phyloP scores from a whole-genome alignment of 2,329 filamentous ascomycete genomes.

The Stylonectria norvegica region DNA sequence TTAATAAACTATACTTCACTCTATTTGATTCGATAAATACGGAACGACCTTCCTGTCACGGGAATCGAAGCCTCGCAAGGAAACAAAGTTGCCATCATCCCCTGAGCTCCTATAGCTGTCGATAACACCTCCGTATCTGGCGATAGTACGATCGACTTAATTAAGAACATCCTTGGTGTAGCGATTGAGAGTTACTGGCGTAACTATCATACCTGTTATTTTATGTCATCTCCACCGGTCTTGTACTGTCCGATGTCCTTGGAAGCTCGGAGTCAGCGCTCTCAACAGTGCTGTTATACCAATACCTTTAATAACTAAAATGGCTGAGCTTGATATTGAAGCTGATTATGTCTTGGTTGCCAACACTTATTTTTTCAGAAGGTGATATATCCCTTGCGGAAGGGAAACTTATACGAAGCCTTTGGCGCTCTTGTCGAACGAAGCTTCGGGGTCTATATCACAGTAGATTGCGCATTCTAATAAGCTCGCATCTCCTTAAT shows the following conservation, averaged over 20 bases:
- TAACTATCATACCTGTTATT: neutral
- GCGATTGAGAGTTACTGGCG: neutral
- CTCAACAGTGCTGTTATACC: constrained; percentile 14
- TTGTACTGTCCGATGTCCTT: constrained; percentile 3
- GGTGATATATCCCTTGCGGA: neutral
- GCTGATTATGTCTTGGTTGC: constrained; percentile 14
- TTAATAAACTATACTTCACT: neutral
- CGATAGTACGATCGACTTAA: neutral
- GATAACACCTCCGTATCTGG: neutral
- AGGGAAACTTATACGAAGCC: neutral
- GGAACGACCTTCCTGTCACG: neutral
- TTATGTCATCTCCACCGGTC: constrained; percentile 4
- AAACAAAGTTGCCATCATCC: neutral
- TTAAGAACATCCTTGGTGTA: neutral
- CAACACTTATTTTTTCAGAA: constrained; percentile 14
- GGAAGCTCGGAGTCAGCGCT: too few species aligned
- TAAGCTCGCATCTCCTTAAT: neutral
- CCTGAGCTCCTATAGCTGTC: neutral
- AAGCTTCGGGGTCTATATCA: neutral
- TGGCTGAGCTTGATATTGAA: constrained; percentile 6
- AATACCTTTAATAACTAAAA: constrained; percentile 13
- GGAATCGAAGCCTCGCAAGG: neutral
- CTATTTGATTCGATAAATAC: neutral
- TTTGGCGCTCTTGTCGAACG: neutral
- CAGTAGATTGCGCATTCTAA: neutral